Base-by-base conservation (phyloP, 2,329 filamentous ascomycete species). In the Aspergillus sp. region DNA sequence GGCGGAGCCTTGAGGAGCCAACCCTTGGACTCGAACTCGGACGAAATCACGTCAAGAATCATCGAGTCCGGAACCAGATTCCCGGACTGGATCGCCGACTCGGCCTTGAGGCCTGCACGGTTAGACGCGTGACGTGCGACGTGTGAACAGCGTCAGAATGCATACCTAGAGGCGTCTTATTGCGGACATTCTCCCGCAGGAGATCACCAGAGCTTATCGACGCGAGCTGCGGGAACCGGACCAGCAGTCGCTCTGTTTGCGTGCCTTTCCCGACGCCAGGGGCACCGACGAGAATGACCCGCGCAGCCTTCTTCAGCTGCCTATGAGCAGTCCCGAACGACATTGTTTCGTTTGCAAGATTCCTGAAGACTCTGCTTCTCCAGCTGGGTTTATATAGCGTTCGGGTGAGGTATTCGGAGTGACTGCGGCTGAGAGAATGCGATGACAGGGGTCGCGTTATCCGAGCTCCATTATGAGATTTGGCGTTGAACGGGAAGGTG, bases 241-340 rank as follows among this genome's bases (percentile, higher is more conserved):
- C 69, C 47, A 96, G 78, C 41, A 98, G 70, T 40, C 91, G 78
- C 60, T 93, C 84, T 32, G 85, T 86, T 67, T 98, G 91, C 3
- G 91, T 98, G 42, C 89, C 91, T 62, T 98, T 98, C 42, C 91
- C 91, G 36, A 94, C 91, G 37, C 88, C 88, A n/a, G 91, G 91
- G 32, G 89, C 88, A 49, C 91, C 91, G 49, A 98, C 77, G 46
- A 98, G 77, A 55, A 98, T 96, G 43, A 96, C 80, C 42, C 91
- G 82, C 34, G 91, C 91, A 36, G 91, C 89, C 64, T 73, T 79
- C 45, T 72, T 74, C 53, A 93, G 75, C 64, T 76, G 61, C 47
- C 58, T 64, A n/a, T n/a, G n/a, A 22, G 19, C 6, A 16, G 52
- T 53, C n/a, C 48, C 42, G 32, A 49, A 49, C 30, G 54, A 48